Evolutionary conservation across 805 yeast species (phyloP).

Genomic region (Nakazawaea siamensis): DNA sequence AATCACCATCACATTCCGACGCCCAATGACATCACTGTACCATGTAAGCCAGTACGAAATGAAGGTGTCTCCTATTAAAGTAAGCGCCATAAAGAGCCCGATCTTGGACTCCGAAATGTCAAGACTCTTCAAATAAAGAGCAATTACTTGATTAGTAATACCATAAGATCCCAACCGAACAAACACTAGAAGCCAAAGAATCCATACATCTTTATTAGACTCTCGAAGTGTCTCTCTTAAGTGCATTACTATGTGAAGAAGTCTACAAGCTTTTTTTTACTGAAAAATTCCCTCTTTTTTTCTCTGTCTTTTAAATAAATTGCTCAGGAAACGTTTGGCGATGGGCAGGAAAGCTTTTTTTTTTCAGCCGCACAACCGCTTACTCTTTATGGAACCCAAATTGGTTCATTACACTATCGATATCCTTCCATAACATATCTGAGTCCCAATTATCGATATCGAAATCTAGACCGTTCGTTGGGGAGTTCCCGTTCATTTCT

Average conservation of each 20-base stretch:
- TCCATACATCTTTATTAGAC: conserved; percentile 43
- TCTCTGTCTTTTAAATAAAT: conserved; percentile 1
- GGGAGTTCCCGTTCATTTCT: conserved; percentile 1
- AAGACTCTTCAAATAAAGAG: conserved; percentile 52
- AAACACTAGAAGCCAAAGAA: conserved; percentile 64
- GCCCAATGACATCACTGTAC: conserved; percentile 67
- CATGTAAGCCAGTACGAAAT: conserved; percentile 67
- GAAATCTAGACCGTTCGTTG: conserved; percentile 9
- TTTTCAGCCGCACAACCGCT: no score
- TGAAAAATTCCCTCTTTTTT: background rate
- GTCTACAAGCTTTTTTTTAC: background rate
- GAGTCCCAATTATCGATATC: conserved; percentile 29
- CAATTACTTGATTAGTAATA: conserved; percentile 68
- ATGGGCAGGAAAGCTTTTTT: no score
- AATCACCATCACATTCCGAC: conserved; percentile 50
- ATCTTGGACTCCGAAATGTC: conserved; percentile 48
- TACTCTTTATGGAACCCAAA: conserved; percentile 61
- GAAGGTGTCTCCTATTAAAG: conserved; percentile 70
- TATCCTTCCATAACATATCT: conserved; percentile 67
- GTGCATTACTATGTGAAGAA: conserved; percentile 19
- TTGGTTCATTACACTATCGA: conserved; percentile 84
- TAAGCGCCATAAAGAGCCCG: conserved; percentile 77
- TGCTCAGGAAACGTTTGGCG: background rate
- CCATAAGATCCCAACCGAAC: conserved; percentile 71
- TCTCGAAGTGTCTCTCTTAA: conserved; percentile 25